Percentiles rank a stretch among this genome's conserved stretches.
Conservation (phyloP, 2,329 filamentous ascomycete species). For the Chaetomium sp. region DNA sequence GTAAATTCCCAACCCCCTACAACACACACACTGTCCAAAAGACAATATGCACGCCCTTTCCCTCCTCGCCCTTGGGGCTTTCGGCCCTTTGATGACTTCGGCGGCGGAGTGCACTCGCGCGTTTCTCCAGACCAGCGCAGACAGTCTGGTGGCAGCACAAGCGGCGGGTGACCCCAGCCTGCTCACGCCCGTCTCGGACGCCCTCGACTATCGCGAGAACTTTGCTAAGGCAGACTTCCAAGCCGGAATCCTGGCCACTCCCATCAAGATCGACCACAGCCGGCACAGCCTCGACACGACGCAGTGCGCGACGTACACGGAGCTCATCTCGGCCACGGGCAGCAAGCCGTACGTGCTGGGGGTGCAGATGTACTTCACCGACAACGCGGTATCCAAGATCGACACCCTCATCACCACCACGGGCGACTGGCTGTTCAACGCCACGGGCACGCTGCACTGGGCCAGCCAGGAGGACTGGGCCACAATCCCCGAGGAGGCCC, state of each 20-base stretch:
- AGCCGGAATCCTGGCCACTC: slow-evolving; percentile 32
- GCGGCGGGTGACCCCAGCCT: slow-evolving; percentile 30
- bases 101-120: slow-evolving; percentile 33
- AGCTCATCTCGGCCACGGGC: slow-evolving; percentile 35
- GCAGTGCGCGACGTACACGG: slow-evolving; percentile 38
- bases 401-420: slow-evolving; percentile 36
- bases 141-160: slow-evolving; percentile 33
- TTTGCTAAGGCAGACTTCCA: slow-evolving; percentile 22
- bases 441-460: slow-evolving; percentile 35
- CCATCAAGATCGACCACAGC: slow-evolving; percentile 35
- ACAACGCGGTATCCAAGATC: slow-evolving; percentile 29
- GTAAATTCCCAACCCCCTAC: neutral
- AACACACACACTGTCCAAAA: neutral
- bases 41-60: slow-evolving; percentile 5
- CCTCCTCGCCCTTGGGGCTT: slow-evolving; percentile 5
- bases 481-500: slow-evolving; percentile 33
- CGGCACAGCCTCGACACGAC: slow-evolving; percentile 37
- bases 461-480: slow-evolving; percentile 34
- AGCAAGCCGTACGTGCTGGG: slow-evolving; percentile 44
- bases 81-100: slow-evolving; percentile 11
- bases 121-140: slow-evolving; percentile 30
- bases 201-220: slow-evolving; percentile 32
- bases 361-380: slow-evolving; percentile 41
- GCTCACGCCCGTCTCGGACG: slow-evolving; percentile 24
- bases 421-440: slow-evolving; percentile 40